Evolutionary conservation across 1,284 basidiomycete species (phyloP), one percentile per base, ranked within the genome.

Genomic region (Cryptococcus sp.): DNA sequence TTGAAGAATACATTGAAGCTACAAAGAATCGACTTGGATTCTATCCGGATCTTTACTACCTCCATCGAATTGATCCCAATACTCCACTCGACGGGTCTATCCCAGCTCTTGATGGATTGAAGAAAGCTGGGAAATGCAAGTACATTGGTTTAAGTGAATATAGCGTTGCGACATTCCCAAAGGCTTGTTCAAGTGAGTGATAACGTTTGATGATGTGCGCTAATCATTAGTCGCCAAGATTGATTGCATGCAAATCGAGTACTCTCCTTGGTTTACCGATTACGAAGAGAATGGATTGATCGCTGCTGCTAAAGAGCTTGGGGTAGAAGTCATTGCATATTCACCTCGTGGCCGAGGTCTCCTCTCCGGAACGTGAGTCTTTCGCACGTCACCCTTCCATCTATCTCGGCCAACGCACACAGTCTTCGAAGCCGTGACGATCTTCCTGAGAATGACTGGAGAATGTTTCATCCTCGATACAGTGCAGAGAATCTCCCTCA

Each of bases 91-190:
- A 71, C 49, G 70, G 71, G 49, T 70, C 68, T 5, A 69, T 76
- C 34, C 35, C 38, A 3, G 73, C 73, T 1, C 58, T 79, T 55
- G 65, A 76, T 41, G 68, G 67, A 52, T 52, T 77, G 43, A 73
- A 74, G 55, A 66, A 78, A 37, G 66, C 60, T 5, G 78, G 78
- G 35, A 77, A 76, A 62, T 67, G 65, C 43, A 67, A 65, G 55
- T 76, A 75, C 60, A 71, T 79, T 47, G 76, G 76, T 14, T 58
- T 78, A 15, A 86, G 83, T 48, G 86, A 88, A 65, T 79, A 80
- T 55, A 82, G 81, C 0, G 80, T 81, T 1, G 75, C 72, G 1
- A 84, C 84, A 0, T 79, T 88, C 11, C 80, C 84, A 4, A 82
- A 85, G 45, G 86, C 86, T 4, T 80, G 83, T 38, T 58, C 60